Percentiles rank a stretch among this genome's conserved stretches.
phyloP scores from a whole-genome alignment of 257 asterid species.

The Rehmannia glutinosa region DNA sequence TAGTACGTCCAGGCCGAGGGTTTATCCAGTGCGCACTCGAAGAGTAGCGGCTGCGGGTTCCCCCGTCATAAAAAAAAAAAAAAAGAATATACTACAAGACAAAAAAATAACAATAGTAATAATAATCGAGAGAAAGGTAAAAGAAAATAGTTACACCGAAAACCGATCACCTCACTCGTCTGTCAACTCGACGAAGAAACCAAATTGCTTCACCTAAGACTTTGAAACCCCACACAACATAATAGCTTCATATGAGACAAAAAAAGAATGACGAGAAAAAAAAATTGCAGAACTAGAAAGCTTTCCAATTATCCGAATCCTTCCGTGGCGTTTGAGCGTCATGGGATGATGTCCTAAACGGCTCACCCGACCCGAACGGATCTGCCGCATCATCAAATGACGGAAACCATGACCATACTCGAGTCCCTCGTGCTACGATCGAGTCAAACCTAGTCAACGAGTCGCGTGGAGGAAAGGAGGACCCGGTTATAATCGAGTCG shows the following conservation, averaged over 20 bases:
- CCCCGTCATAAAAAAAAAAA: too few relatives aligned
- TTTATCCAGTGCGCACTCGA: too few relatives aligned
- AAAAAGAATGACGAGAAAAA: background rate
- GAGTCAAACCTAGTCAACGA: conserved; percentile 59
- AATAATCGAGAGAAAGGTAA: background rate
- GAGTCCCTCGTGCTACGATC: conserved; percentile 55
- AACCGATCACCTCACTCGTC: conserved; percentile 10
- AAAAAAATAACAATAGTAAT: background rate
- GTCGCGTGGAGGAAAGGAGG: conserved; percentile 25
- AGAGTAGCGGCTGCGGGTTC: too few relatives aligned
- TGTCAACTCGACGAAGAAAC: conserved; percentile 17
- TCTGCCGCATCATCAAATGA: conserved; percentile 71
- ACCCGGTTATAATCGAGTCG: conserved; percentile 69
- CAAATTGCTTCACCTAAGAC: conserved; percentile 14
- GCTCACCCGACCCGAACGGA: conserved; percentile 65
- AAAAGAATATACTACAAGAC: conserved; percentile 23
- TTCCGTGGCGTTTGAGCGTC: conserved; percentile 67
- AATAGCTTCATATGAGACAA: conserved; percentile 18
- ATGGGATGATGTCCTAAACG: conserved; percentile 58
- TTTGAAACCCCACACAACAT: conserved; percentile 16
- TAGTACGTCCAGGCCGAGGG: too few relatives aligned
- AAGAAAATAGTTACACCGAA: conserved; percentile 16
- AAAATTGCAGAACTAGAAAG: conserved; percentile 43
- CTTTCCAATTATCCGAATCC: conserved; percentile 81
- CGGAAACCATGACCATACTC: conserved; percentile 62